Conservation (phyloP, 2,329 filamentous ascomycete species). For the Orbilia oligospora region DNA sequence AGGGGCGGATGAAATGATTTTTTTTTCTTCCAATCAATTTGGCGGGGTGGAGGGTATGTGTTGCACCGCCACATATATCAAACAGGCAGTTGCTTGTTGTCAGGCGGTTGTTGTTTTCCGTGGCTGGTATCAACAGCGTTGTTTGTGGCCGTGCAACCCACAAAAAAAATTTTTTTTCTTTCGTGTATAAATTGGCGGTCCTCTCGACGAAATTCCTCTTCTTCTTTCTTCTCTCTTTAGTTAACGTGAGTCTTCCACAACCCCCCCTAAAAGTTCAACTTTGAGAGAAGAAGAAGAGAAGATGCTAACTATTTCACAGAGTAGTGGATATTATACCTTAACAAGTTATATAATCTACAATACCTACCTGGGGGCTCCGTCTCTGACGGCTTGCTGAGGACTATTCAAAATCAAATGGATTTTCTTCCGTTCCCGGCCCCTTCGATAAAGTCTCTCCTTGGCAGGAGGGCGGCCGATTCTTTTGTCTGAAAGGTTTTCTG, state of each 20-base stretch:
- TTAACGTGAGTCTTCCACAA: conserved; percentile 58
- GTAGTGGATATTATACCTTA: conserved; percentile 62
- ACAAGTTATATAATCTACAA: conserved; percentile 62
- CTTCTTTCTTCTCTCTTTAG: conserved; percentile 53
- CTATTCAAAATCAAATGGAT: conserved; percentile 61
- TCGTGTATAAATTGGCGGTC: conserved; percentile 50
- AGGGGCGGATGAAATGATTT: conserved; percentile 33
- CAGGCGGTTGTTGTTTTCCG: background rate
- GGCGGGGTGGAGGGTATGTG: conserved; percentile 39
- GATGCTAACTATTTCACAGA: conserved; percentile 44
- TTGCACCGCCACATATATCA: background rate
- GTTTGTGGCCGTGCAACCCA: conserved; percentile 35
- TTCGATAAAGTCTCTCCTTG: conserved; percentile 62
- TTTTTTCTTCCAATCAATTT: conserved; percentile 35
- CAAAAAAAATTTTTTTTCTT: conserved; percentile 39
- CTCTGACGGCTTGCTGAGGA: conserved; percentile 64
- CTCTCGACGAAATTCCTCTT: conserved; percentile 12
- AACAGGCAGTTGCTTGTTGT: background rate
- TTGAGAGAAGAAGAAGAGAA: conserved; percentile 2
- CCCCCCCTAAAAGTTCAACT: conserved; percentile 22
- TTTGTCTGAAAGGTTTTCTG: conserved; percentile 50
- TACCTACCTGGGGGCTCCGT: conserved; percentile 62
- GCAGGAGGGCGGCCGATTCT: conserved; percentile 55
- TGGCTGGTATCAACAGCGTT: conserved; percentile 34
- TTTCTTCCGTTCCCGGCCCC: conserved; percentile 64